Base-by-base conservation (phyloP, 2,329 filamentous ascomycete species). In the Alternaria sp. region DNA sequence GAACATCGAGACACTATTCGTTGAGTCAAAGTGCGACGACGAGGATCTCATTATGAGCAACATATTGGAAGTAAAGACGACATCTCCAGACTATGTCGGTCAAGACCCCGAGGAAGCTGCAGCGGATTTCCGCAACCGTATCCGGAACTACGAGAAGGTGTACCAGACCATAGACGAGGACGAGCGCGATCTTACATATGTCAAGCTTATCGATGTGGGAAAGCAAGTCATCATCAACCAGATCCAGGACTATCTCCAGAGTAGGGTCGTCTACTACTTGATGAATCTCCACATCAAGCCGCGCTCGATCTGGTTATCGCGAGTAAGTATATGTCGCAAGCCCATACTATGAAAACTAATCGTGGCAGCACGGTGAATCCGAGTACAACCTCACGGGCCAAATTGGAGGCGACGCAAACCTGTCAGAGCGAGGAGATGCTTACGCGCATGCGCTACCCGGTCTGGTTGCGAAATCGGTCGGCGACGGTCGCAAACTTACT, bases 221-320 rank as follows among this genome's bases (percentile, higher is more conserved):
- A 93, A 93, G 71, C 93, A 97, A 76, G 94, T 98, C 77, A 96
- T 98, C 76, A 98, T 99, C 87, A 99, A 98, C 83, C 90, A 92
- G 77, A 97, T 99, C 75, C 91, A 94, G 78, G 96, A 99, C 81
- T 99, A 99, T 77, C 86, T 99, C 26, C 96, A 97, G 79, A 97
- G 93, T 79, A 90, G 96, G 61, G 90, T 99, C 47, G 95, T 99
- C 49, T 99, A 99, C 82, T 99, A 97, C 79, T 88, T 98, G 62
- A 97, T 98, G 90, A 99, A 98, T 79, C 86, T 99, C 43, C 96
- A 99, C 82, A 99, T 99, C 80, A 95, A 95, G 68, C 95, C 95
- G 18, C 89, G 96, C 60, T 97, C 94, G 5, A 97, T 99, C 70
- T 99, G 96, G 96, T 84, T 99, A 55, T 98, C 96, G 70, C 87